Base-by-base conservation (phyloP, 225 moss, liverwort and hornwort genomes). In the Sphagnum tenellum region DNA sequence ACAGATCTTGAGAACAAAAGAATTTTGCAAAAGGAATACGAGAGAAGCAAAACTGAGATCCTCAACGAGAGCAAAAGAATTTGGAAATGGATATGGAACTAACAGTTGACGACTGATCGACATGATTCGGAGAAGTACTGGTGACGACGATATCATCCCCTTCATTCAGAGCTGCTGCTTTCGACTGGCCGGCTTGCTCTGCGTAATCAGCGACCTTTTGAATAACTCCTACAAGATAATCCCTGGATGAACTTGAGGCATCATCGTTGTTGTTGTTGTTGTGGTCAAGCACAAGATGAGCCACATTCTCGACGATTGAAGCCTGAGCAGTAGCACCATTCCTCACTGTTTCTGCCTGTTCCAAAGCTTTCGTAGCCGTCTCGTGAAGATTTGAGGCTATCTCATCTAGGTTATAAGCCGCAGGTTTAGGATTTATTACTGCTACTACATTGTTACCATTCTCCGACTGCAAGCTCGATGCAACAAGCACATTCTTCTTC, bases 181-280 rank as follows among this genome's bases (percentile, higher is more conserved):
- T 7, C 2, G 66, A 55, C 29, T 80, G 76, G 55, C 68, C 73
- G 48, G 55, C 70, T 9, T 67, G 49, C 12, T 80, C 75, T 44
- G 77, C 80, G 62, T 53, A 84, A 1, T 62, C 77, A 70, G 80
- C 80, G 73, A 84, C 84, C 73, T 75, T 77, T 63, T 79, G 64
- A 12, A 84, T 71, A 57, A 84, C 77, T 58, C 77, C 77, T 1
- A 75, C 63, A 44, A 84, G 71, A 64, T 78, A 84, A 50, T 80
- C 84, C 69, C 69, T 75, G 0, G 84, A 75, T 46, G 80, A 77
- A 57, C 75, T 71, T 57, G 71, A 45, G 46, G 53, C 29, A 29
- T 29, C 29, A 29, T 1, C 29, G 29, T 29, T 29, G 29, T 29
- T 29, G 29, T 29, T 44, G 66, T 62, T 54, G 12, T 73, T 71